Base-by-base conservation (phyloP, 768 basidiomycete species). In the Nevesoporus exiguus region DNA sequence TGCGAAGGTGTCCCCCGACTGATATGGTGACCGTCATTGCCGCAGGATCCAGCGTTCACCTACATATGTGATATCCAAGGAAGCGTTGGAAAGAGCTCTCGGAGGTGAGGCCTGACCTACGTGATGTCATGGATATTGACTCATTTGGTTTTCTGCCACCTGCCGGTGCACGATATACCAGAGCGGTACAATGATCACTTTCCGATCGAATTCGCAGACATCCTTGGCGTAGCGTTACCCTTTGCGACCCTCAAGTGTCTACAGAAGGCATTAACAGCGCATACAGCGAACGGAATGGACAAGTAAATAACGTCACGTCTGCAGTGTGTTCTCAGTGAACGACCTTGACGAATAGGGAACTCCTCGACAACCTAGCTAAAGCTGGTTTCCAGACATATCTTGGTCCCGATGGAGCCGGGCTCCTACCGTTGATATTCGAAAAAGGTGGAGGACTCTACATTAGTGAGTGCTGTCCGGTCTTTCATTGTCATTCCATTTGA, bases 361-460 rank as follows among this genome's bases (percentile, higher is more conserved):
- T 77, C n/a, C 66, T 77, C 1, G 68, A 73, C n/a, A 67, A 62
- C 27, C 62, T 79, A n/a, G 56, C 58, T 10, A 64, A 56, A 41
- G 70, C 55, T 11, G 76, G 76, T 5, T 74, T 79, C 60, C 66
- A 61, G 48, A 71, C 69, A 2, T 72, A 71, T 49, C 59, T 70
- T 27, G 76, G 77, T 25, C 66, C 66, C 8, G 73, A 77, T 47
- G 71, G 58, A n/a, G 64, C 70, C 9, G 76, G 78, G 0, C 43
- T 72, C 7, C 54, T 70, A 4, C 62, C 65, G 10, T 53, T 76
- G 37, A 55, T 63, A n/a, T 61, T 68, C n/a, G 59, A 57, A 37
- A 69, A 68, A 25, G 66, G 59, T 2, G 76, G 74, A 21, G 76
- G 76, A 22, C 58, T 68, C 21, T 76, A 78, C 52, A 61, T 78